Evolutionary conservation across 176 grass and related monocot genomes (phyloP).

Genomic region (Musa beccarii): DNA sequence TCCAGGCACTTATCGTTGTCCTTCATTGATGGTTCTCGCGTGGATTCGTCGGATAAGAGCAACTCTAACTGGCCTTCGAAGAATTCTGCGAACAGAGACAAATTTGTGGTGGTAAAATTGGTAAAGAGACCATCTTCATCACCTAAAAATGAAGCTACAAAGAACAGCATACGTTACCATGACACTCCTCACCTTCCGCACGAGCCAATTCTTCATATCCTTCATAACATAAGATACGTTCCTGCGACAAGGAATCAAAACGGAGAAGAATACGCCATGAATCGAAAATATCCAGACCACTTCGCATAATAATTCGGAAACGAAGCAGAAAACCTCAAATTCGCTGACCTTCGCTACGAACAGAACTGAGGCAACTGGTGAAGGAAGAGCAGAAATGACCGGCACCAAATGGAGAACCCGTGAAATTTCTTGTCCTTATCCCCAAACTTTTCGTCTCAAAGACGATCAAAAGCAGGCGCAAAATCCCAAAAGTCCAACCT

Average conservation of each 20-base stretch:
- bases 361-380: neutral
- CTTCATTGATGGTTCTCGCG: slow-evolving; percentile 22
- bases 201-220: neutral
- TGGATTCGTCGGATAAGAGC: slow-evolving; percentile 25
- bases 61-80: neutral
- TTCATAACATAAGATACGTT: neutral
- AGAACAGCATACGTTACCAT: neutral
- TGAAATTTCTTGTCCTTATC: neutral
- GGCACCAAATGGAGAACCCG: neutral
- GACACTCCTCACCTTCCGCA: neutral
- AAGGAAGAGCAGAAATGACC: too few relatives aligned
- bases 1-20: slow-evolving; percentile 36
- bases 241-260: neutral
- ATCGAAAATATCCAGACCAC: neutral
- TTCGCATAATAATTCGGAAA: neutral
- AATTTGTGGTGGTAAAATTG: neutral
- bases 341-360: neutral
- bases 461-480: neutral
- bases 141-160: neutral
- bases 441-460: neutral
- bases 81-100: neutral
- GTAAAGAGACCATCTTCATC: neutral
- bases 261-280: neutral
- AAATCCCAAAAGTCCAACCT: neutral
- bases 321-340: neutral